These are phyloP conservation scores for Bidens hawaiensis DNA, from an alignment of 140 eudicot genomes.

Conservation along the genomic window DNA sequence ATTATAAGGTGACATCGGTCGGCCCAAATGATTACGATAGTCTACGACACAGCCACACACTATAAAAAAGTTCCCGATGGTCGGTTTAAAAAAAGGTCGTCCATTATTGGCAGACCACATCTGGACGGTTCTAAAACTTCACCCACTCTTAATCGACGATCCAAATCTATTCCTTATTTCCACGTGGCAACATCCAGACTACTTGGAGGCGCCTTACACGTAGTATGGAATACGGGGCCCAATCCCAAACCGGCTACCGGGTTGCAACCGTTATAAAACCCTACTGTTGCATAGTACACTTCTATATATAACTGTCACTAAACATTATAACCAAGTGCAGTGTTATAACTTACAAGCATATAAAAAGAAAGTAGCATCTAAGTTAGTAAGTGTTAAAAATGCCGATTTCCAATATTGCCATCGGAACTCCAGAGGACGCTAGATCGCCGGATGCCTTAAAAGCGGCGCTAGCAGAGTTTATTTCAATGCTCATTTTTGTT, in stretches of 20 bases:
- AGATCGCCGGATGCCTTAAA: constrained; percentile 57
- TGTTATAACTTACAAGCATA: constrained; percentile 1
- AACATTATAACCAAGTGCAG: not conserved
- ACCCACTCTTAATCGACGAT: constrained; percentile 15
- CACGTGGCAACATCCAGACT: constrained; percentile 36
- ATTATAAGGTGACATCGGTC: constrained; percentile 13
- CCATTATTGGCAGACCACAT: constrained; percentile 36
- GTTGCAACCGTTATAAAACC: constrained; percentile 18
- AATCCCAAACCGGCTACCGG: constrained; percentile 23
- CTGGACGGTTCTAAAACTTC: constrained; percentile 30
- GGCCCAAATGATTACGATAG: constrained; percentile 27
- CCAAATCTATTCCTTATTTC: not conserved
- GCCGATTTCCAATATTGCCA: constrained; percentile 50
- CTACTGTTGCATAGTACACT: not conserved
- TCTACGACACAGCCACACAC: constrained; percentile 1
- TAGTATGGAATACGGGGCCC: constrained; percentile 24
- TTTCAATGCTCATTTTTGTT: constrained; percentile 78
- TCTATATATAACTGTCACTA: constrained; percentile 30
- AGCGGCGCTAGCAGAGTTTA: constrained; percentile 84
- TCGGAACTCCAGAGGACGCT: constrained; percentile 56
- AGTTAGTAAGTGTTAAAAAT: constrained; percentile 15
- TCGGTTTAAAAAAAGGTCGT: constrained; percentile 24
- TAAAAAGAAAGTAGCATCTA: not conserved
- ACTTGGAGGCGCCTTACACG: constrained; percentile 36
- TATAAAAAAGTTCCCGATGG: constrained; percentile 25